A percentile compares a stretch with the other conserved stretches of the same genome.
Evolutionary conservation across 805 yeast species (phyloP).

Genomic region (Spathaspora gorwiae): DNA sequence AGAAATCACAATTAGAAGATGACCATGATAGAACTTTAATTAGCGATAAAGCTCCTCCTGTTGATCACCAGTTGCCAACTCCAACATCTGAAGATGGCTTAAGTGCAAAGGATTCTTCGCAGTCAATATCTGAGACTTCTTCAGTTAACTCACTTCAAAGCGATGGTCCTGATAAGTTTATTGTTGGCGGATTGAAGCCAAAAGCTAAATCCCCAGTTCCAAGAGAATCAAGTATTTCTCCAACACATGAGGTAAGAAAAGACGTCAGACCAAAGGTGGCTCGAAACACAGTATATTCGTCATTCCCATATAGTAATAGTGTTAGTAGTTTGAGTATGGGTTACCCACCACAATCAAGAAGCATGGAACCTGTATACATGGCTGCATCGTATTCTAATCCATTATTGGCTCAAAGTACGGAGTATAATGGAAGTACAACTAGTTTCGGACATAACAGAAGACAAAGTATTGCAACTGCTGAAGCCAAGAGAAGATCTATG

Average conservation of each 20-base stretch:
- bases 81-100: slow-evolving; percentile 1
- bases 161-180: slow-evolving; percentile 10
- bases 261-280: background rate
- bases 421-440: slow-evolving; percentile 6
- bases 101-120: slow-evolving; percentile 4
- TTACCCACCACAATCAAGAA: background rate
- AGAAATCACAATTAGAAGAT: background rate
- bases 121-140: slow-evolving; percentile 14
- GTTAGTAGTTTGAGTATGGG: background rate
- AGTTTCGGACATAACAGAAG: slow-evolving; percentile 8
- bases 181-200: slow-evolving; percentile 2
- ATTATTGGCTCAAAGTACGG: slow-evolving; percentile 16
- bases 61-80: slow-evolving; percentile 2
- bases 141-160: slow-evolving; percentile 27
- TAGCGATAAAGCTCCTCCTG: background rate
- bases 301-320: background rate
- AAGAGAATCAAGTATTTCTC: background rate
- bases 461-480: slow-evolving; percentile 15
- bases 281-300: background rate
- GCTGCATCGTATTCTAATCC: slow-evolving; percentile 9
- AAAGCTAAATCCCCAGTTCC: background rate
- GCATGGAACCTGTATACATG: slow-evolving; percentile 6
- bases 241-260: background rate
- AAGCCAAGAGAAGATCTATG: slow-evolving; percentile 12
- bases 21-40: background rate